Evolutionary conservation across 2,329 filamentous ascomycete species (phyloP), one percentile per base, ranked within the genome.

Genomic region (Aspergillus transmontanensis): DNA sequence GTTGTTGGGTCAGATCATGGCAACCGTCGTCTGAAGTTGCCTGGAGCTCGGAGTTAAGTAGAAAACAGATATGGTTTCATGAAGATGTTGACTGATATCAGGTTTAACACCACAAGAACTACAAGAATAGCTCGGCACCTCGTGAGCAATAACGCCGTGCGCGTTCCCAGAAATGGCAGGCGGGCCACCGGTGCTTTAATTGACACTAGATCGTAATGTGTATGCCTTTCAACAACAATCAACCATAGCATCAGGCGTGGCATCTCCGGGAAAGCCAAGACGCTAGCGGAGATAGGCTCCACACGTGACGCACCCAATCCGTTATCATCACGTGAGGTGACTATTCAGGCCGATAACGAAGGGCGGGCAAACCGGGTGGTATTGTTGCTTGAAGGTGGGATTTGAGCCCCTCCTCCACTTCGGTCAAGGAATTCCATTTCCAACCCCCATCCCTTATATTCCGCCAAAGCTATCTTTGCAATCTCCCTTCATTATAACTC

Each of bases 1-100:
- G 59, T 60, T 59, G 64, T 53, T 65, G 66, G 60, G 68, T 73
- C 67, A 75, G 65, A 71, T 64, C 74, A 76, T 76, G 66, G 68
- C 75, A 71, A 63, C 67, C 36, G 65, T 64, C 64, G 58, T 53
- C 65, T 53, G 39, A 62, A 26, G 57, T 54, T 51, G 34, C 51
- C 50, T 57, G 26, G 21, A 63, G 63, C 51, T 65, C 62, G 56
- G 55, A 59, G 59, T 66, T 61, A 62, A 58, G 57, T 61, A 66
- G 60, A 43, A 54, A 63, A 53, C 64, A 63, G 56, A 61, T 64
- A 56, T 63, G 45, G 61, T 59, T 64, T 65, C 63, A 67, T 65
- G 60, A 58, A 60, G 48, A 54, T 45, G 58, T 57, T 61, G 51
- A 45, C 55, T 48, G 58, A 54, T 60, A 23, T 11, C 10, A 16